These are phyloP conservation scores for Diutina catenulata DNA, from an alignment of 1,139 yeast species.

Conservation along the genomic window DNA sequence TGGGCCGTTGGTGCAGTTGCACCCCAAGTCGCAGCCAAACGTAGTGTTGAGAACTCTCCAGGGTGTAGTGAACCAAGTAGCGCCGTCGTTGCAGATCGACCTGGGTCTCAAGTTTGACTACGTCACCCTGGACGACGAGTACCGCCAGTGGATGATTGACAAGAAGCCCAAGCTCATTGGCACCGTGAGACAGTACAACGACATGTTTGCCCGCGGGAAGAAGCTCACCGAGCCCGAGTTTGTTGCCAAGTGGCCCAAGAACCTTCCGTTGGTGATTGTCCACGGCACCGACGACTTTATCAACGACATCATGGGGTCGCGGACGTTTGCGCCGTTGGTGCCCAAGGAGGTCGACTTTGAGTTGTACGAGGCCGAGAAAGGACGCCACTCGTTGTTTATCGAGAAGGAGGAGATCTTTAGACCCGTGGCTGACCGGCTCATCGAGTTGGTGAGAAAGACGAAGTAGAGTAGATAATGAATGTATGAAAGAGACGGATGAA, in stretches of 20 bases:
- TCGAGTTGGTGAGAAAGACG: constrained; percentile 23
- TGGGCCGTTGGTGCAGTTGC: constrained; percentile 59
- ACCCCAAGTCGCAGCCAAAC: constrained; percentile 48
- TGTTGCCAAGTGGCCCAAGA: constrained; percentile 30
- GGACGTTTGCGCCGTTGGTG: constrained; percentile 30
- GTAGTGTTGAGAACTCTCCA: constrained; percentile 30
- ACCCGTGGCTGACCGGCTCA: constrained; percentile 21
- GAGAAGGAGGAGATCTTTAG: constrained; percentile 31
- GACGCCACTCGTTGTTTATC: constrained; percentile 32
- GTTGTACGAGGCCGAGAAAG: constrained; percentile 18
- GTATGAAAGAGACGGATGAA: too few relatives aligned
- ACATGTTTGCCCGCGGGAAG: constrained; percentile 56
- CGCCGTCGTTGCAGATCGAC: constrained; percentile 47
- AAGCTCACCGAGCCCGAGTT: constrained; percentile 30
- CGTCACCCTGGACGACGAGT: constrained; percentile 42
- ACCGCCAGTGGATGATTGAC: constrained; percentile 30
- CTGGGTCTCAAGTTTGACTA: constrained; percentile 43
- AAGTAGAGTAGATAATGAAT: constrained; percentile 7
- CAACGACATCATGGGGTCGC: constrained; percentile 45
- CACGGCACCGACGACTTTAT: constrained; percentile 33
- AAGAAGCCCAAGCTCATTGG: constrained; percentile 33
- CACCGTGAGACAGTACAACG: constrained; percentile 35
- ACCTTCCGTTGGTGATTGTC: constrained; percentile 21
- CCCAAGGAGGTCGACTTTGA: constrained; percentile 19
- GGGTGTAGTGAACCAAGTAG: constrained; percentile 33